A percentile compares a stretch with the other conserved stretches of the same genome.
Conservation (phyloP, 1,284 basidiomycete genomes). For the Hortiboletus rubellus region DNA sequence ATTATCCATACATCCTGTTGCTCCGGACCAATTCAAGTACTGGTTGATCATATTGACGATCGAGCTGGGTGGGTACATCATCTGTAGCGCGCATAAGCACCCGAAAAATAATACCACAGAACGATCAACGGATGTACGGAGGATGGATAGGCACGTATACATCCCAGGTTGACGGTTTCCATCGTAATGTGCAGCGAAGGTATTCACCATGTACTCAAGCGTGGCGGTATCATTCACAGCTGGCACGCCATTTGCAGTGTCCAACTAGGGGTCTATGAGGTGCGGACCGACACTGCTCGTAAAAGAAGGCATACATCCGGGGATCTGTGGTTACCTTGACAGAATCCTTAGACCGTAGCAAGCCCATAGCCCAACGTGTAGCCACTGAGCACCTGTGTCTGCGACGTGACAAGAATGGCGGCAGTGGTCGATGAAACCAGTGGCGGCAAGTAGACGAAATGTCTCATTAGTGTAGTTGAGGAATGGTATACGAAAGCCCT, state of each 20-base stretch:
- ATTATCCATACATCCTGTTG: background rate
- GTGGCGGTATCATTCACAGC: no score
- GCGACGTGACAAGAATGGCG: slow-evolving; percentile 68
- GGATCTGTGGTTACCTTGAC: slow-evolving; percentile 47
- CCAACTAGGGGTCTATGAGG: slow-evolving; percentile 7
- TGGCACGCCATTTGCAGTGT: background rate
- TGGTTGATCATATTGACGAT: background rate
- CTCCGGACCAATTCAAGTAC: slow-evolving; percentile 2
- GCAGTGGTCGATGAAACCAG: slow-evolving; percentile 43
- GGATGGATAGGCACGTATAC: background rate
- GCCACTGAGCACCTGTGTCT: slow-evolving; percentile 76
- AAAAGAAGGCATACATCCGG: slow-evolving; percentile 3
- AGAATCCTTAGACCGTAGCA: slow-evolving; percentile 57
- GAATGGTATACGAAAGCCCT: slow-evolving; percentile 4
- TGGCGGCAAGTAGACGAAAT: background rate
- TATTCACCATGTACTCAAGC: background rate
- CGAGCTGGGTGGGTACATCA: slow-evolving; percentile 1
- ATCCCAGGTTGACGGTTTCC: slow-evolving; percentile 3
- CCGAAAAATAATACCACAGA: background rate
- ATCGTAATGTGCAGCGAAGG: background rate
- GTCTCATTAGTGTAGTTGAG: slow-evolving; percentile 2
- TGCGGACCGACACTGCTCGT: background rate
- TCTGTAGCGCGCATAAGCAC: background rate
- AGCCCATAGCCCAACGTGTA: slow-evolving; percentile 75
- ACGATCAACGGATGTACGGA: background rate